Base-by-base conservation (phyloP, 225 moss, liverwort and hornwort species). In the Takakia lepidozioides region DNA sequence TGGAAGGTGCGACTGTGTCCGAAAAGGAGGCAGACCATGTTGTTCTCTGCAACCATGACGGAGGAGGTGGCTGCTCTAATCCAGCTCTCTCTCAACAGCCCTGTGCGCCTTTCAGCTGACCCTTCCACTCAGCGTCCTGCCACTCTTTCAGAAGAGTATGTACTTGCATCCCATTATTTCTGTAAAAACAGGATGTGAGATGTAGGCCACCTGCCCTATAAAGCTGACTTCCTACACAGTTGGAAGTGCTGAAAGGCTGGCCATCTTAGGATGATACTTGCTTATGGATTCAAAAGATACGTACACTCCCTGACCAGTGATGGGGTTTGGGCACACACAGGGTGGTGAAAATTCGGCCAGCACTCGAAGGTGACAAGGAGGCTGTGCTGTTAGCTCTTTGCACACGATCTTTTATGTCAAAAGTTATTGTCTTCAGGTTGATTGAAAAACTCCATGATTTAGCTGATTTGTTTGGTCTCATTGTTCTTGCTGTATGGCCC, bases 31-130 rank as follows among this genome's bases (percentile, higher is more conserved):
- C 95, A 98, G 59, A 91, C 91, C 3, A 87, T 98, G 95, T 73
- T 98, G 25, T 98, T 91, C 67, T 91, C 95, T 45, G 95, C 95
- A 51, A 91, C 95, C 43, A 98, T 98, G 95, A 98, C 90, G 18
- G 90, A 86, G 0, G 69, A 91, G 63, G 87, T 91, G 43, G 82
- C 84, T 42, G 73, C 76, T 54, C 84, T 98, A 23, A 74, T 98
- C 10, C 84, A 76, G 37, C 54, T 98, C 23, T 98, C 95, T 11
- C 65, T 98, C 41, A 87, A 98, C 48, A 80, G 71, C 45, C 91
- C 95, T 45, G 84, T 90, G 26, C 95, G 95, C 16, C 87, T 98
- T 27, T 98, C 95, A 37, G 95, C 95, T 29, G 95, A 98, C 71
- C 91, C 87, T 25, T 80, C 76, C 11, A 91, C 95, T 29, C 79